Percentiles rank a stretch among this genome's conserved stretches.
Conservation (phyloP, 345 rosid genomes). For the Eucalyptus marginata region DNA sequence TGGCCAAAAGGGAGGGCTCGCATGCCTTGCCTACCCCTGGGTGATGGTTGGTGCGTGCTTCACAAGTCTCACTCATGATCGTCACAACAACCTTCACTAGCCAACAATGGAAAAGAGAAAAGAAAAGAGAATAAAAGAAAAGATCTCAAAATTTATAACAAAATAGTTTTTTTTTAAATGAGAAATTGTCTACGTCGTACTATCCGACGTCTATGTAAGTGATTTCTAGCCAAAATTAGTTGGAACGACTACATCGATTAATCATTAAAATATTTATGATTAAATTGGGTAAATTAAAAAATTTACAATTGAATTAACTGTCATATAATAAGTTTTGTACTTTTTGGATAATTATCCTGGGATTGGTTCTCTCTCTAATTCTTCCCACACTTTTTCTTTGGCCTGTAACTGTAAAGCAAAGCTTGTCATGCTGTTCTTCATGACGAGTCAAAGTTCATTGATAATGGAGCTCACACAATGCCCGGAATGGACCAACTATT, state of each 20-base stretch:
- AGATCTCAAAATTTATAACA: not conserved
- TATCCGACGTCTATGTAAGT: rapidly evolving
- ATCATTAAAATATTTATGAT: not conserved
- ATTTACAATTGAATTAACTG: rapidly evolving
- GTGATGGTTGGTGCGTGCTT: not conserved
- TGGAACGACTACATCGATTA: not conserved
- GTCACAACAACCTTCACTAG: rapidly evolving
- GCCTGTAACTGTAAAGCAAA: not conserved
- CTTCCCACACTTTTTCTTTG: not conserved
- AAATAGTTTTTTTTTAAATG: not conserved
- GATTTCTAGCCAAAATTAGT: not conserved
- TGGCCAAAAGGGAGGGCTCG: not conserved
- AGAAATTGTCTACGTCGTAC: not conserved
- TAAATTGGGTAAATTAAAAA: not conserved
- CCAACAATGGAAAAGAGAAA: not conserved
- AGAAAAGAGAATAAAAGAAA: not conserved
- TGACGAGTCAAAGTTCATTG: not conserved
- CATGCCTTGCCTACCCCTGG: not conserved
- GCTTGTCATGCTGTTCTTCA: not conserved
- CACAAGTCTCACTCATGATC: not conserved
- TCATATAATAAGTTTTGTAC: rapidly evolving
- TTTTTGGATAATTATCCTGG: not conserved
- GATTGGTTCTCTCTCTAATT: not conserved
- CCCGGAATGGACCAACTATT: not conserved
- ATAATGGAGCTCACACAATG: not conserved